Percentiles rank a stretch among this genome's conserved stretches.
Evolutionary conservation across 768 basidiomycete species (phyloP).

Genomic region (Termitomyces sp.): DNA sequence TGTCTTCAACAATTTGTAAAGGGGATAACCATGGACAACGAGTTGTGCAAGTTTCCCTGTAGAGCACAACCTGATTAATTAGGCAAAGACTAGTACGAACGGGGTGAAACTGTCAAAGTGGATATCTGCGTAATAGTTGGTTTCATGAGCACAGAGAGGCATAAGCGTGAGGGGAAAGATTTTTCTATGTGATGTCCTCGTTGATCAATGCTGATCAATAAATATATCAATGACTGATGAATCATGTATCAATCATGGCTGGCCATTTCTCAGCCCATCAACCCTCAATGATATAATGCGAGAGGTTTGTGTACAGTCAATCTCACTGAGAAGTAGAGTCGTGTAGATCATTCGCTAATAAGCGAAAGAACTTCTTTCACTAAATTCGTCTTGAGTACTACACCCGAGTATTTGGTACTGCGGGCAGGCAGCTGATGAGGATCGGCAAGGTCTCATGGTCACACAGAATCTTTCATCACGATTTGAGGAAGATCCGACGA

Average conservation of each 20-base stretch:
- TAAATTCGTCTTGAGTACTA: too few species aligned
- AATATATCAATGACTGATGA: conserved; percentile 3
- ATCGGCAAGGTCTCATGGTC: not conserved
- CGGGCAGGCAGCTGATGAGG: not conserved
- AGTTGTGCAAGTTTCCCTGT: not conserved
- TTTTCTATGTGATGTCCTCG: not conserved
- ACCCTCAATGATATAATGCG: conserved; percentile 9
- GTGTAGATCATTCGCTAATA: not conserved
- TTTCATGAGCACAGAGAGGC: not conserved
- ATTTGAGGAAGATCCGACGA: not conserved
- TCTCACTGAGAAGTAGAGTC: too few species aligned
- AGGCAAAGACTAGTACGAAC: conserved; percentile 1
- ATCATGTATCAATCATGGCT: conserved; percentile 4
- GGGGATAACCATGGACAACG: not conserved
- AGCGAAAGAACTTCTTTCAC: too few species aligned
- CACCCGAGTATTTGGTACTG: too few species aligned
- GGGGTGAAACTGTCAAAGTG: conserved; percentile 5
- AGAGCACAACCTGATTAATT: conserved; percentile 11
- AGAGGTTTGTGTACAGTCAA: not conserved
- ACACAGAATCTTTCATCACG: not conserved
- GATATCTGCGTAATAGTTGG: not conserved
- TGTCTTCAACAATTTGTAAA: too few species aligned
- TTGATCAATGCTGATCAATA: not conserved
- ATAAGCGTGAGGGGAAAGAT: conserved; percentile 1
- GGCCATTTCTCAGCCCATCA: conserved; percentile 17